Percentiles rank a stretch among this genome's conserved stretches.
Conservation (phyloP, 2,329 filamentous ascomycete species). For the Calonectria montana region DNA sequence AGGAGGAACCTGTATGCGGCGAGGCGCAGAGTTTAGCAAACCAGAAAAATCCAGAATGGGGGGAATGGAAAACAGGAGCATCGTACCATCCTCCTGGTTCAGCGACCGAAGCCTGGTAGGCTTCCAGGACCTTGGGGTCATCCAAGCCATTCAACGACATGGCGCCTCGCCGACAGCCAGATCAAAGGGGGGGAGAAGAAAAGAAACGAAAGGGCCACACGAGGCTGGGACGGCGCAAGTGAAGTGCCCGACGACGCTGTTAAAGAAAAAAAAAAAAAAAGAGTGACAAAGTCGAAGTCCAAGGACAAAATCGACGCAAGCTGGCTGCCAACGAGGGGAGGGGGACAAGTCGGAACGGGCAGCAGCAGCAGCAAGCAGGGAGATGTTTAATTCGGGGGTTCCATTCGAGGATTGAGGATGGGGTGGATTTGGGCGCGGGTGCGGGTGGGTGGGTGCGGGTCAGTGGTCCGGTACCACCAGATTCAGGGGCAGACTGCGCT, state of each 20-base stretch:
- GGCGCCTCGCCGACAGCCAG: conserved; percentile 40
- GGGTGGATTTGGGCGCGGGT: conserved; percentile 15
- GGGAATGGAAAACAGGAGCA: not conserved
- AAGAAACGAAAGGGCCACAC: not conserved
- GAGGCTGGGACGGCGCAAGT: conserved; percentile 3
- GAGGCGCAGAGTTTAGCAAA: conserved; percentile 33
- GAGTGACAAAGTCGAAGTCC: conserved; percentile 22
- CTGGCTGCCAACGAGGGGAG: conserved; percentile 20
- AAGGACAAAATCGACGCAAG: conserved; percentile 20
- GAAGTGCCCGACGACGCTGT: not conserved
- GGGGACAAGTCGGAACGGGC: conserved; percentile 15
- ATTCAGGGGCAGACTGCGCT: conserved; percentile 24
- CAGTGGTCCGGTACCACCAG: conserved; percentile 20
- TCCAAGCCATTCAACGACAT: conserved; percentile 99
- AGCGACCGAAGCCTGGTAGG: conserved; percentile 80
- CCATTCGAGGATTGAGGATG: conserved; percentile 16
- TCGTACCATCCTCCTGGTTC: conserved; percentile 95
- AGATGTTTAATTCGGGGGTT: conserved; percentile 23
- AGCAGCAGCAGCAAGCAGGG: conserved; percentile 24
- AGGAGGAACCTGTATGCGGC: conserved; percentile 82
- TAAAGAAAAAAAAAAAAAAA: conserved; percentile 1
- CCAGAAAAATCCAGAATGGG: not conserved
- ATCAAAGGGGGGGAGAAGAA: conserved; percentile 15
- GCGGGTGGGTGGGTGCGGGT: conserved; percentile 21
- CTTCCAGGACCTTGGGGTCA: conserved; percentile 81